Base-by-base conservation (phyloP, 2,329 filamentous ascomycete genomes). In the Diaporthe citri region DNA sequence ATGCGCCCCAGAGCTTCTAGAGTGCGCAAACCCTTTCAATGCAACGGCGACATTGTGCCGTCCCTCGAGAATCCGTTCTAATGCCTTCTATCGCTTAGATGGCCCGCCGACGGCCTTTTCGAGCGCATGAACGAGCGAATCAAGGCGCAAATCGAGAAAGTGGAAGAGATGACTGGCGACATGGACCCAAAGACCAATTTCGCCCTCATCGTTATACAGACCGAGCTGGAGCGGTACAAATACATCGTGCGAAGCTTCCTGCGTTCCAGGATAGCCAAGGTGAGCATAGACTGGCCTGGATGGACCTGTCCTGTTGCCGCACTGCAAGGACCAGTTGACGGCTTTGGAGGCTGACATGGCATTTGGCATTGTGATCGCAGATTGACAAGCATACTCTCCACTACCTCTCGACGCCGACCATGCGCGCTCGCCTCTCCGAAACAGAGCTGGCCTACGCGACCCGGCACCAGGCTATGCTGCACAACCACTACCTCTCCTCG, bases 101-200 rank as follows among this genome's bases (percentile, higher is more conserved):
- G 91, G 91, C 91, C 91, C 0, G 89, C 93, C 6, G 90, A 91
- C 51, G 90, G 90, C 25, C 87, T 98, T 74, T 94, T 99, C 82
- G 94, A 97, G 78, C 91, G 96, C 77, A 90, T 97, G 80, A 93
- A 95, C 85, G 90, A 91, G 76, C 90, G 92, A 75, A 83, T 84
- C 78, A 83, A 83, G 77, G 78, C 77, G 41, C 83, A 84, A 76
- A 84, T 84, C 76, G 83, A 84, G 76, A 82, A 79, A 69, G 82
- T 84, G 69, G 83, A 84, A 77, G 83, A 84, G 74, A 90, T 96
- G 88, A 96, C 94, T 17, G 94, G 93, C 77, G 92, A 94, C 81
- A 93, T 96, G 91, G 95, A 97, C 80, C 94, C 96, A 62, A 95
- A 94, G 83, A 93, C 94, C 77, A 98, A 98, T 83, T 98, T 99